Base-by-base conservation (phyloP, 2,329 filamentous ascomycete species). In the Venturia aucupariae region DNA sequence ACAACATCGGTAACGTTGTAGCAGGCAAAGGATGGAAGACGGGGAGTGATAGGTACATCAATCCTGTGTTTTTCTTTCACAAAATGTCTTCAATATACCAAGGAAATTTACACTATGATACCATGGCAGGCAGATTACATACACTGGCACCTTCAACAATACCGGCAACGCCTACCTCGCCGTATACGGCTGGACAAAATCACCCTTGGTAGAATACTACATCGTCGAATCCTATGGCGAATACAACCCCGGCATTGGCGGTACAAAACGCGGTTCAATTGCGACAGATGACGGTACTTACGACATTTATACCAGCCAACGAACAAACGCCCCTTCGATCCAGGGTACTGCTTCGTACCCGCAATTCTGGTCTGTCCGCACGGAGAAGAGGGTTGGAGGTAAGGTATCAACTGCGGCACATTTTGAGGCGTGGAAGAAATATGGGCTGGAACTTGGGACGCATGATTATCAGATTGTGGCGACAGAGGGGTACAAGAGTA, bases 11-110 rank as follows among this genome's bases (percentile, higher is more conserved):
- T 42, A 82, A 84, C 75, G 80, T 84, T 59, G 82, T 84, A 42
- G 81, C 76, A 65, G 84, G 83, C 42, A 85, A 84, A 73, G 83
- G 84, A 46, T 85, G 83, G 82, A 79, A 79, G 64, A 78, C 82
- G 19, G 83, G 82, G 55, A 78, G 72, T 65, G 72, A 75, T 32
- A 76, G 80, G 81, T 84, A 77, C 15, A 17, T 19, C 65, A 74
- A 27, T 22, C 42, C 17, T 13, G n/a, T n/a, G n/a, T n/a, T n/a
- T 46, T n/a, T 48, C 27, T 19, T 44, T 44, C 8, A 19, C 41
- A 44, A 2, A 3, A 17, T 19, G 15, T 19, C 5, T 2, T 2
- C 19, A 5, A 19, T 5, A n/a, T 11, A 22, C n/a, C 19, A 22
- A 46, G n/a, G 8, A 46, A 0, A n/a, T 19, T 30, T 4, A 62